Percentiles rank a stretch among this genome's conserved stretches.
Evolutionary conservation across 192 early-diverging fungal species (phyloP).

Genomic region (Rhizoclosmatium sp.): DNA sequence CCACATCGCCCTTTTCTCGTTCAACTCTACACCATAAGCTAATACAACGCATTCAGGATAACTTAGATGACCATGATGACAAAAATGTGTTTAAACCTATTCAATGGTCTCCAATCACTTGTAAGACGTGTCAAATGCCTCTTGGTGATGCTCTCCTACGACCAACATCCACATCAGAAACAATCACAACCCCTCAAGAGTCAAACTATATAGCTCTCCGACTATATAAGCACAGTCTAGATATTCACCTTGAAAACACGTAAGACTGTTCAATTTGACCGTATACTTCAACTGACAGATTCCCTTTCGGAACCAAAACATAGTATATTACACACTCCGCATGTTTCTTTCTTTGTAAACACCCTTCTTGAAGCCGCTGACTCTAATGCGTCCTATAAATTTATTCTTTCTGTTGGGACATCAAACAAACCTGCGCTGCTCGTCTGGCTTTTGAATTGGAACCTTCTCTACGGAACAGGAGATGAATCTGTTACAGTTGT

Average conservation of each 20-base stretch:
- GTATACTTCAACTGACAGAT: not conserved
- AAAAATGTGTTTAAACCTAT: conserved; percentile 37
- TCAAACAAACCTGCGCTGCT: conserved; percentile 27
- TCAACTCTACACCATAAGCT: not conserved
- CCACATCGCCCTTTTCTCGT: conserved; percentile 31
- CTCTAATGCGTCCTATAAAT: conserved; percentile 50
- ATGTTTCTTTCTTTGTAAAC: conserved; percentile 42
- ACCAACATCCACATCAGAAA: conserved; percentile 16
- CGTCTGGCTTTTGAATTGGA: conserved; percentile 51
- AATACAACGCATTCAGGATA: no score
- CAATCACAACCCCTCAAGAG: not conserved
- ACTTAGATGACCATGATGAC: not conserved
- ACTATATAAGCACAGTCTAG: conserved; percentile 32
- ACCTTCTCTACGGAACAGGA: conserved; percentile 14
- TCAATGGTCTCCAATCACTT: conserved; percentile 32
- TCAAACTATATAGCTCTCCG: conserved; percentile 33
- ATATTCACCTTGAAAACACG: conserved; percentile 1
- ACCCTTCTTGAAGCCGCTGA: conserved; percentile 46
- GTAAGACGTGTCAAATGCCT: conserved; percentile 30
- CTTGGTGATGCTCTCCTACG: conserved; percentile 37
- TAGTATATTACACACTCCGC: conserved; percentile 18
- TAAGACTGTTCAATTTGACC: conserved; percentile 11
- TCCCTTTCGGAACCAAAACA: not conserved
- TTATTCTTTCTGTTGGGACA: conserved; percentile 22
- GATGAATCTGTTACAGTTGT: no score